Conservation (phyloP, 495 filamentous ascomycete genomes). For the Amniculicola lignicola region DNA sequence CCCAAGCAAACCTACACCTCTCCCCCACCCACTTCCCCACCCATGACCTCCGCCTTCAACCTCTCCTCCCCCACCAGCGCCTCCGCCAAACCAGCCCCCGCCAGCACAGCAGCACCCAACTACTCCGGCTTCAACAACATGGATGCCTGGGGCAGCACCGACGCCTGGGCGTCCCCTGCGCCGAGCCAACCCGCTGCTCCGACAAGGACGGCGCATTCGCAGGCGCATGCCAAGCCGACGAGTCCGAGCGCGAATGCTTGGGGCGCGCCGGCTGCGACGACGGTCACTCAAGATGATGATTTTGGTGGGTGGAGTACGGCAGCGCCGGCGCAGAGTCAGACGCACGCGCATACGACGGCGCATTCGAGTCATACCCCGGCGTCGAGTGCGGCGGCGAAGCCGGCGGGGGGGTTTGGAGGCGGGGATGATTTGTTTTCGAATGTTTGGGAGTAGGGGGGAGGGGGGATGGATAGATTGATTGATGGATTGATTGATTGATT, state of each 20-base stretch:
- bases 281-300: conserved; percentile 77
- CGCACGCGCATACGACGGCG: conserved; percentile 2
- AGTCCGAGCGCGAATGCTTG: conserved; percentile 30
- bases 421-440: conserved; percentile 87
- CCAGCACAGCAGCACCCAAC: conserved; percentile 36
- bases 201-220: conserved; percentile 33
- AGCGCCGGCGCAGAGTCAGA: conserved; percentile 35
- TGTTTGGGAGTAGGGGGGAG: conserved; percentile 69
- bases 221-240: conserved; percentile 55
- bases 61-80: conserved; percentile 56
- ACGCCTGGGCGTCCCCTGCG: conserved; percentile 41
- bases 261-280: conserved; percentile 20
- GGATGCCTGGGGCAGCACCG: conserved; percentile 49
- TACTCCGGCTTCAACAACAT: conserved; percentile 51
- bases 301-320: conserved; percentile 91
- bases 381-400: conserved; percentile 23
- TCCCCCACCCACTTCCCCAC: conserved; percentile 43
- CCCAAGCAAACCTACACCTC: conserved; percentile 41
- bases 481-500: background rate
- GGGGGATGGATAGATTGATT: background rate
- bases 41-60: conserved; percentile 72
- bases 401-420: conserved; percentile 57
- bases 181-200: conserved; percentile 21
- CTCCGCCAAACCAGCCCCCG: conserved; percentile 32
- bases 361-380: background rate